These are phyloP conservation scores for Tulasnella sp. DNA, from an alignment of 768 basidiomycete species.

Conservation along the genomic window DNA sequence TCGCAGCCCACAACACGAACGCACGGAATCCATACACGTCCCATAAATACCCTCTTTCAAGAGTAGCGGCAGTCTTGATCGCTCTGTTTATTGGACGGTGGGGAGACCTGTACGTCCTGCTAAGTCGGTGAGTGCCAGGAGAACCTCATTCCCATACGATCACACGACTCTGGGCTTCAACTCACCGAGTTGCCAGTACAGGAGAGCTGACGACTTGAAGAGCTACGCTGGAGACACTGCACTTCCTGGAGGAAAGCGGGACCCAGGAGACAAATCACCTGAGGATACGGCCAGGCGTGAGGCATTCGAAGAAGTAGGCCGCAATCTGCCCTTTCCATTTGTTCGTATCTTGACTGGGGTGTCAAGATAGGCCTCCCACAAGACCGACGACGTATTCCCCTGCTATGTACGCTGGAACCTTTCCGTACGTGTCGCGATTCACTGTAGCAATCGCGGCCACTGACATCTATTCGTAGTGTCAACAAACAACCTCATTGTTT, in stretches of 20 bases:
- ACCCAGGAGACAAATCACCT: constrained; percentile 48
- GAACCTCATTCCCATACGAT: not conserved
- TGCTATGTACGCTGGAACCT: constrained; percentile 68
- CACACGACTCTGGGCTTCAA: not conserved
- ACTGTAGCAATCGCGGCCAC: not conserved
- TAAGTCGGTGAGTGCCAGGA: constrained; percentile 49
- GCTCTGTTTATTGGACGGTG: constrained; percentile 73
- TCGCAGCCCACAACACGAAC: constrained; percentile 39
- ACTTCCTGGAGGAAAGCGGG: constrained; percentile 74
- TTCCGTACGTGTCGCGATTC: constrained; percentile 28
- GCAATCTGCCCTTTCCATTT: not conserved
- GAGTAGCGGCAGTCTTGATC: constrained; percentile 65
- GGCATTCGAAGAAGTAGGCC: constrained; percentile 73
- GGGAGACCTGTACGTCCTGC: constrained; percentile 73
- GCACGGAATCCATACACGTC: constrained; percentile 24
- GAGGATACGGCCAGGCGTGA: constrained; percentile 80
- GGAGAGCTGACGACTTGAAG: constrained; percentile 58
- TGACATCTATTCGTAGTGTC: constrained; percentile 31
- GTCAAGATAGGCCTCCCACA: constrained; percentile 68
- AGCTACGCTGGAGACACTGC: constrained; percentile 83
- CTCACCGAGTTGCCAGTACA: constrained; percentile 25
- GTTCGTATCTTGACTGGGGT: not conserved
- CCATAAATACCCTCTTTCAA: constrained; percentile 39
- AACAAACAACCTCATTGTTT: constrained; percentile 59
- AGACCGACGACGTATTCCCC: constrained; percentile 54